Percentiles rank a stretch among this genome's conserved stretches.
Conservation (phyloP, 441 rosid species). For the Mallotus repandus region DNA sequence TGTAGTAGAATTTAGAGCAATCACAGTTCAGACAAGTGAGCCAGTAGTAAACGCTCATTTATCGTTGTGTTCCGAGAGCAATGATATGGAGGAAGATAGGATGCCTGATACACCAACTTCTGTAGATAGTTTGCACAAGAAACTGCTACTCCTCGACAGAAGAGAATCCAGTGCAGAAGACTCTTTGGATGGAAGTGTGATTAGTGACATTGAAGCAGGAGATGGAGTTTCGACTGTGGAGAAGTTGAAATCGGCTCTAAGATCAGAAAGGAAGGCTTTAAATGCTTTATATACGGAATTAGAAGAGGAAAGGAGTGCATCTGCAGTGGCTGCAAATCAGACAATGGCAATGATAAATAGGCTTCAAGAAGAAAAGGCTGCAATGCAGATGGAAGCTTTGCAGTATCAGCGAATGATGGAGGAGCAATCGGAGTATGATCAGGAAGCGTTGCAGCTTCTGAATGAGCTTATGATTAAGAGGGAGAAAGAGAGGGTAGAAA, state of each 20-base stretch:
- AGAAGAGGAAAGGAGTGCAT: constrained; percentile 96
- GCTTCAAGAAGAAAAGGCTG: constrained; percentile 93
- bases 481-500: constrained; percentile 68
- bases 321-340: constrained; percentile 80
- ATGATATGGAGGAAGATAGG: constrained; percentile 55
- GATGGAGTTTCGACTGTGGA: constrained; percentile 57
- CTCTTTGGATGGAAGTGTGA: constrained; percentile 54
- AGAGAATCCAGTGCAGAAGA: constrained; percentile 56
- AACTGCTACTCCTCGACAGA: constrained; percentile 43
- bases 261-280: constrained; percentile 62
- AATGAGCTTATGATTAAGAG: constrained; percentile 75
- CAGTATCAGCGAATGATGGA: constrained; percentile 99
- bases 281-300: constrained; percentile 65
- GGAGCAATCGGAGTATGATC: constrained; percentile 86
- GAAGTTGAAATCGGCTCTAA: constrained; percentile 55
- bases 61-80: constrained; percentile 30
- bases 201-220: constrained; percentile 47
- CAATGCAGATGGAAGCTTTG: constrained; percentile 97
- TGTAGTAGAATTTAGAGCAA: constrained; percentile 42
- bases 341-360: constrained; percentile 98
- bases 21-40: constrained; percentile 33
- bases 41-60: constrained; percentile 23
- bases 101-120: constrained; percentile 58
- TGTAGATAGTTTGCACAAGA: constrained; percentile 48
- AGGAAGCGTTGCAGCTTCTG: constrained; percentile 82